Evolutionary conservation across 805 yeast species (phyloP).

Genomic region (Suhomyces xylopsoci): DNA sequence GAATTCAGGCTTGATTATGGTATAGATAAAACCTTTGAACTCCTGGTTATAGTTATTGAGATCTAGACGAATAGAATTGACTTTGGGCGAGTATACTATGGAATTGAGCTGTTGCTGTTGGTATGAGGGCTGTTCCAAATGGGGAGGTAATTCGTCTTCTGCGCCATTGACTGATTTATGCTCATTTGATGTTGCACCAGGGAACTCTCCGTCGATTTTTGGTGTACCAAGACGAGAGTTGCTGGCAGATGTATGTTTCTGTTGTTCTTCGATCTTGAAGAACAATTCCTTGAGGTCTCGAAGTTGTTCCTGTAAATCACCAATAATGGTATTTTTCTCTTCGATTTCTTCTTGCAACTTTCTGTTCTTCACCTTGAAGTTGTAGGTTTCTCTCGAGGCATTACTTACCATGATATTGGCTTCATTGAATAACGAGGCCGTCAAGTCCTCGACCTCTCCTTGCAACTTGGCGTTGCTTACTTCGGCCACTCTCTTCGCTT

Average conservation of each 20-base stretch:
- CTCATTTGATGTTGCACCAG: neutral
- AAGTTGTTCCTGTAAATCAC: constrained; percentile 63
- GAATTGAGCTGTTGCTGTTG: constrained; percentile 19
- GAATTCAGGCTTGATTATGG: constrained; percentile 32
- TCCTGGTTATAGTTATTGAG: constrained; percentile 38
- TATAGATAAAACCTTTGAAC: constrained; percentile 40
- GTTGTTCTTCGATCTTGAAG: constrained; percentile 50
- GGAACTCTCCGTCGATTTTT: constrained; percentile 5
- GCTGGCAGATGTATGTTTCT: constrained; percentile 9
- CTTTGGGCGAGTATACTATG: constrained; percentile 31
- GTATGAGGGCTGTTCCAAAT: constrained; percentile 3
- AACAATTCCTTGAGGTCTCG: constrained; percentile 59
- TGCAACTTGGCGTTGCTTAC: constrained; percentile 57
- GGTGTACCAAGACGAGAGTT: constrained; percentile 6
- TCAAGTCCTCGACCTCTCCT: constrained; percentile 75
- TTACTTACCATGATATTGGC: constrained; percentile 83
- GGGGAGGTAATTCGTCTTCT: constrained; percentile 1
- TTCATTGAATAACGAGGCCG: constrained; percentile 74
- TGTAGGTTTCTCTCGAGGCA: constrained; percentile 67
- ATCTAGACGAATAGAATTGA: constrained; percentile 44
- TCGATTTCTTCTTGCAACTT: constrained; percentile 50
- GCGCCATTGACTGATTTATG: neutral
- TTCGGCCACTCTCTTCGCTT: constrained; percentile 48
- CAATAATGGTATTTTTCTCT: constrained; percentile 69
- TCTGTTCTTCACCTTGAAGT: constrained; percentile 55